A percentile compares a stretch with the other conserved stretches of the same genome.
These are phyloP conservation scores for Lentinula lateritia DNA, from an alignment of 768 basidiomycete species.

Conservation along the genomic window DNA sequence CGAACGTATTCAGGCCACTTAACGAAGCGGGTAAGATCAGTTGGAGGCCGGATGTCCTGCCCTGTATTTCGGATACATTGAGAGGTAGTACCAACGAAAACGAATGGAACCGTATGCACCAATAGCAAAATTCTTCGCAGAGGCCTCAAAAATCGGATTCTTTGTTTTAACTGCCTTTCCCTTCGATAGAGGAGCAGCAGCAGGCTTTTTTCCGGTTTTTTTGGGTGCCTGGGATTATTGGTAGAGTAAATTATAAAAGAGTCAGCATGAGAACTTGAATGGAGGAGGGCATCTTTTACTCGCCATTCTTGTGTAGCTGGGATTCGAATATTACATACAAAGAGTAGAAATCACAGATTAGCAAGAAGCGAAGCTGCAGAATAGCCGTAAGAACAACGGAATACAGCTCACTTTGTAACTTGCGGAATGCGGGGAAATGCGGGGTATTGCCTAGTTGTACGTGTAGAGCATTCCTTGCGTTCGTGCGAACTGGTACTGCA, in stretches of 20 bases:
- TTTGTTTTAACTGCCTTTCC: constrained; percentile 70
- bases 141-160: constrained; percentile 94
- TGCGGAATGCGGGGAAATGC: background rate
- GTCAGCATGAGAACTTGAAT: background rate
- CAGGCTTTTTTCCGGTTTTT: constrained; percentile 77
- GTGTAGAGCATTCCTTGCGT: background rate
- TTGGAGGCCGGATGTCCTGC: constrained; percentile 86
- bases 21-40: constrained; percentile 94
- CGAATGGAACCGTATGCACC: constrained; percentile 42
- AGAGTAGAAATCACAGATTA: background rate
- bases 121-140: constrained; percentile 91
- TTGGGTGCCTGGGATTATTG: constrained; percentile 36
- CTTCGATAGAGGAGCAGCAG: constrained; percentile 77
- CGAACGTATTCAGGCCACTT: constrained; percentile 99
- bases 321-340: too few species aligned
- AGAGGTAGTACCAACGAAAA: background rate
- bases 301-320: background rate
- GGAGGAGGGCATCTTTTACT: background rate
- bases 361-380: background rate
- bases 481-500: constrained; percentile 1
- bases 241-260: too few species aligned
- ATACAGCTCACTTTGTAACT: background rate
- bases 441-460: background rate
- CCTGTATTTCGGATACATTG: constrained; percentile 39
- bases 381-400: background rate